Conservation (phyloP, 352 stramenopile species). For the Pythium brachiatum region DNA sequence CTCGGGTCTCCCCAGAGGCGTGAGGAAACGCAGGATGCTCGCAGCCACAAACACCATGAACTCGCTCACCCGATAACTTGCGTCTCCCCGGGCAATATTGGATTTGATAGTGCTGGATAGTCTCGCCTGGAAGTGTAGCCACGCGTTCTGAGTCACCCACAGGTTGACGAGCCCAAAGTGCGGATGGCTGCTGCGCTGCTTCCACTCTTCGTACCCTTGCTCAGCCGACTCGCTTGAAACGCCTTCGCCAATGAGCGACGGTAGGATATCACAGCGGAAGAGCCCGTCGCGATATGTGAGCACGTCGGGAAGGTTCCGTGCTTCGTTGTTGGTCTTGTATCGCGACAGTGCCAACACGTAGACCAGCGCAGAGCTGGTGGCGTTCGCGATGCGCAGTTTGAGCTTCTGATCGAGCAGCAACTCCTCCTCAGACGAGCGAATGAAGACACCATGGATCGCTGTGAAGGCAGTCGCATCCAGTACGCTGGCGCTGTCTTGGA, state of each 20-base stretch:
- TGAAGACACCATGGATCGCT: constrained; percentile 34
- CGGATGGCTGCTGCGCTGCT: constrained; percentile 67
- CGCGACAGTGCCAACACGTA: constrained; percentile 65
- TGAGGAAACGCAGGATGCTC: constrained; percentile 46
- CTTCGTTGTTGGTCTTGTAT: constrained; percentile 35
- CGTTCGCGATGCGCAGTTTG: constrained; percentile 91
- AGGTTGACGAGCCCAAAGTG: constrained; percentile 91
- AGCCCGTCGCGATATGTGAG: constrained; percentile 79
- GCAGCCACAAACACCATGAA: constrained; percentile 52
- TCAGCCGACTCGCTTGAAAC: constrained; percentile 33
- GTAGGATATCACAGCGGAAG: constrained; percentile 72
- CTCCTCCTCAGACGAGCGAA: constrained; percentile 37
- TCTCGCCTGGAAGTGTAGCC: constrained; percentile 39
- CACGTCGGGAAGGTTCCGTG: constrained; percentile 31
- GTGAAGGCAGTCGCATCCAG: constrained; percentile 33
- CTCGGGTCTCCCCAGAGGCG: constrained; percentile 22
- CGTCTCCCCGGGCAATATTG: constrained; percentile 20
- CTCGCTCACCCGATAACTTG: constrained; percentile 28
- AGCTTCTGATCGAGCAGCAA: constrained; percentile 80
- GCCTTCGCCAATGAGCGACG: constrained; percentile 36
- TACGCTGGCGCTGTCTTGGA: constrained; percentile 51
- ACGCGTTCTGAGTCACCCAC: constrained; percentile 91
- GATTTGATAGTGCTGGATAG: constrained; percentile 36
- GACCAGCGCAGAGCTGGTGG: constrained; percentile 89
- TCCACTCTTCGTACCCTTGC: constrained; percentile 82